These are phyloP conservation scores for Mrakia frigida DNA, from an alignment of 768 basidiomycete genomes.

Conservation along the genomic window DNA sequence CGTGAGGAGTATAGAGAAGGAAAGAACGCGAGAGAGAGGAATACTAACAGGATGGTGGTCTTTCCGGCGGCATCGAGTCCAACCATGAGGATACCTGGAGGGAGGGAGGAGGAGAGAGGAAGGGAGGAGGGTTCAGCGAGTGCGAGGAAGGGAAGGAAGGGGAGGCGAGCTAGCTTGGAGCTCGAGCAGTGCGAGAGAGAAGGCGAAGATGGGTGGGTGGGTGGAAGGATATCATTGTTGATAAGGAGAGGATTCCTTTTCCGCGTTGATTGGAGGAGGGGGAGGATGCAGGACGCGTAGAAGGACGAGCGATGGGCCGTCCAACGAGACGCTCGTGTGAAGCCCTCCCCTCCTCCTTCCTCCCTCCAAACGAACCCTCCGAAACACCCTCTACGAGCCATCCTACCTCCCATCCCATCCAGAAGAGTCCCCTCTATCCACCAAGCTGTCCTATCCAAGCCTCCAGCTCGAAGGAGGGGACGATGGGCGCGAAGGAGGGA, in stretches of 20 bases:
- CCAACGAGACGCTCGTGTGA: background rate
- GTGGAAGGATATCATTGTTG: background rate
- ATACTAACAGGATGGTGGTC: constrained; percentile 75
- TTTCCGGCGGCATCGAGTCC: constrained; percentile 92
- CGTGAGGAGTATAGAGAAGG: background rate
- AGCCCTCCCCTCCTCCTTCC: background rate
- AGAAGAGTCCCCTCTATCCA: background rate
- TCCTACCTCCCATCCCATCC: background rate
- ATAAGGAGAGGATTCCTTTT: no score
- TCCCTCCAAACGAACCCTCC: background rate
- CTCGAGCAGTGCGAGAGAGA: background rate
- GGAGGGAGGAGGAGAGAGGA: background rate
- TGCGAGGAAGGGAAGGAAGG: constrained; percentile 76
- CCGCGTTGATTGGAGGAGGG: no score
- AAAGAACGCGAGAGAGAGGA: background rate
- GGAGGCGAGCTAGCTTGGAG: constrained; percentile 51
- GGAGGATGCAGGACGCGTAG: background rate
- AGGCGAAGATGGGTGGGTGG: background rate
- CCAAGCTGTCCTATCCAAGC: background rate
- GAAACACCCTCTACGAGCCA: background rate
- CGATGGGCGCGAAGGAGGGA: background rate
- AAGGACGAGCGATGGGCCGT: background rate
- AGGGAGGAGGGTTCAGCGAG: constrained; percentile 88
- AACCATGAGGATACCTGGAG: constrained; percentile 95
- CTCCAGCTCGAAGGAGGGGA: background rate